A percentile compares a stretch with the other conserved stretches of the same genome.
phyloP scores from a whole-genome alignment of 306 rosid genomes.

The Lagenaria siceraria region DNA sequence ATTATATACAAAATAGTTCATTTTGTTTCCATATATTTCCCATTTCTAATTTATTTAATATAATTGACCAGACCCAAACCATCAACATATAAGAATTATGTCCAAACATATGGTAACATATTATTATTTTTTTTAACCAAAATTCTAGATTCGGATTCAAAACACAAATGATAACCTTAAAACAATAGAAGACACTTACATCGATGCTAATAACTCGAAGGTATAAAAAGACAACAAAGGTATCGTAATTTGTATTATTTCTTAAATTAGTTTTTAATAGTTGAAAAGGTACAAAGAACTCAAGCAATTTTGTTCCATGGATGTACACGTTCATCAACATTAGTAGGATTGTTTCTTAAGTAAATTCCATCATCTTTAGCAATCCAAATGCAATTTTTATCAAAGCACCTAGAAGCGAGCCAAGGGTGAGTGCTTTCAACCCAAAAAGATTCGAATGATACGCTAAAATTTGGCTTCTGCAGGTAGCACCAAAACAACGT shows the following conservation, averaged over 20 bases:
- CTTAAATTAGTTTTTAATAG: not conserved
- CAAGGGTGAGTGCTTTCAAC: not conserved
- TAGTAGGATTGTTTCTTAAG: not conserved
- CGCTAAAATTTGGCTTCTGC: not conserved
- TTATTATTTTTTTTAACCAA: too few relatives aligned
- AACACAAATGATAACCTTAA: too few relatives aligned
- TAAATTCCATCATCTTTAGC: constrained; percentile 14
- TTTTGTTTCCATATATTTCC: too few relatives aligned
- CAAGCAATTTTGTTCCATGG: not conserved
- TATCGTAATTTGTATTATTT: not conserved
- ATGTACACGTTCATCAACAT: not conserved
- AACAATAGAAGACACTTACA: too few relatives aligned
- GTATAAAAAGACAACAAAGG: too few relatives aligned
- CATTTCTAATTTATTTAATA: too few relatives aligned
- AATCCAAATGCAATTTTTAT: constrained; percentile 3
- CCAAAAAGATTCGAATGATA: constrained; percentile 4
- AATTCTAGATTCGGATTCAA: too few relatives aligned
- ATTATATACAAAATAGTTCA: too few relatives aligned
- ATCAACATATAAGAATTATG: too few relatives aligned
- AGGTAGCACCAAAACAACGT: constrained; percentile 11
- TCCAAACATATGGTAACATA: too few relatives aligned
- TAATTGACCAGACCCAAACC: too few relatives aligned
- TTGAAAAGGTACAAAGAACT: not conserved
- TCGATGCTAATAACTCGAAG: too few relatives aligned
- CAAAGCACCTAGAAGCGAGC: not conserved